Evolutionary conservation across 2,329 filamentous ascomycete genomes (phyloP), one percentile per base, ranked within the genome.

Genomic region (Laburnicola sp.): DNA sequence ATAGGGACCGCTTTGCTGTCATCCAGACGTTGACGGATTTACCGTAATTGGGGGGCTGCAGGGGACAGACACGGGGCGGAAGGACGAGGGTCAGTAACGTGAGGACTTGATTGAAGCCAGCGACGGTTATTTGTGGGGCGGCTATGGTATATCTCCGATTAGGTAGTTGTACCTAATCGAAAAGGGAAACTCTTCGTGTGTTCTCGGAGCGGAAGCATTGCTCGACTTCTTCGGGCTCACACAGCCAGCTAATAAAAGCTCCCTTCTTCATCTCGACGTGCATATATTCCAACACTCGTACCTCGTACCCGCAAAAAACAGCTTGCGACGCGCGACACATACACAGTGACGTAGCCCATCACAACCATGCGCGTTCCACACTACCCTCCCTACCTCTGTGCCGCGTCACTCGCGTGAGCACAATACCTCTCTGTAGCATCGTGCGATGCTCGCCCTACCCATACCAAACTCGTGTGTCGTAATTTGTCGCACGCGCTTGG

Each of bases 21-120:
- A 63, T 73, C 22, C 47, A 63, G 44, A 57, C 54, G 8, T 35
- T 73, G 57, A 66, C 78, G 68, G 65, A 82, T 72, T 39, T 71
- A 16, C 50, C 51, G 27, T 57, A 30, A 46, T 45, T n/a, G 34
- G 27, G 36, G 28, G 10, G 35, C 6, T 8, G 10, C 10, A 9
- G 26, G 9, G 8, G n/a, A 21, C 25, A 9, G 30, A 10, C 37
- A 32, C n/a, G 26, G n/a, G n/a, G 8, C 10, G 6, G 23, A n/a
- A 26, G 22, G 22, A 23, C 32, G 41, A 34, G n/a, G 30, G 28
- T 22, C 27, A 37, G 7, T 7, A 7, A 22, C 11, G 40, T 42
- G 16, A 16, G 10, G 25, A 42, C 11, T 16, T 16, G 16, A 26
- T 31, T 5, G 26, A 16, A 10, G 27, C 23, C 26, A 11, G 23